Evolutionary conservation across 352 stramenopile genomes (phyloP).

Genomic region (Globisporangium yorkense): DNA sequence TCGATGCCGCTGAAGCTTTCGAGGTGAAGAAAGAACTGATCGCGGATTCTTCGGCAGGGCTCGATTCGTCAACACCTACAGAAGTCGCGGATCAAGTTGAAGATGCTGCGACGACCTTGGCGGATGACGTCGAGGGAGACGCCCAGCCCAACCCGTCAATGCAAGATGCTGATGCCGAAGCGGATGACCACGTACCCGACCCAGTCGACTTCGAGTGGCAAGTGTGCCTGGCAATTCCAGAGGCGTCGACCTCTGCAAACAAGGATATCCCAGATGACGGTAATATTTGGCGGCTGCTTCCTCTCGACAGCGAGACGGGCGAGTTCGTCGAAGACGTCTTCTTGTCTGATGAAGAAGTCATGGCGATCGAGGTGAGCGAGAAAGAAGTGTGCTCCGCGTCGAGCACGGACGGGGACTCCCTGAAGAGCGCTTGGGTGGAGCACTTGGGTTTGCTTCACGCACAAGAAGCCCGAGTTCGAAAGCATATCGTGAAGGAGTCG

Average conservation of each 20-base stretch:
- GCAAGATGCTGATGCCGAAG: conserved; percentile 8
- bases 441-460: conserved; percentile 46
- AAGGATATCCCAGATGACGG: conserved; percentile 4
- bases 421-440: conserved; percentile 39
- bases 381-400: conserved; percentile 48
- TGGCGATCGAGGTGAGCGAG: conserved; percentile 57
- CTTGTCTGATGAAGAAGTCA: conserved; percentile 50
- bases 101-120: neutral
- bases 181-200: conserved; percentile 13
- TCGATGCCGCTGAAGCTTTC: conserved; percentile 5
- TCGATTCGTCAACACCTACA: neutral
- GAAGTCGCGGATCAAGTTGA: neutral
- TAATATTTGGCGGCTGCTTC: conserved; percentile 50
- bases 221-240: conserved; percentile 39
- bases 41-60: conserved; percentile 1
- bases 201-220: conserved; percentile 32
- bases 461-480: conserved; percentile 48
- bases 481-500: conserved; percentile 41
- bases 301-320: conserved; percentile 34
- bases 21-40: conserved; percentile 20
- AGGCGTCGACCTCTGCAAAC: conserved; percentile 1
- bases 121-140: neutral
- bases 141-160: neutral
- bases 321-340: conserved; percentile 55
- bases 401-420: conserved; percentile 8